Base-by-base conservation (phyloP, 176 grass and related monocot species). In the Carex pumila region DNA sequence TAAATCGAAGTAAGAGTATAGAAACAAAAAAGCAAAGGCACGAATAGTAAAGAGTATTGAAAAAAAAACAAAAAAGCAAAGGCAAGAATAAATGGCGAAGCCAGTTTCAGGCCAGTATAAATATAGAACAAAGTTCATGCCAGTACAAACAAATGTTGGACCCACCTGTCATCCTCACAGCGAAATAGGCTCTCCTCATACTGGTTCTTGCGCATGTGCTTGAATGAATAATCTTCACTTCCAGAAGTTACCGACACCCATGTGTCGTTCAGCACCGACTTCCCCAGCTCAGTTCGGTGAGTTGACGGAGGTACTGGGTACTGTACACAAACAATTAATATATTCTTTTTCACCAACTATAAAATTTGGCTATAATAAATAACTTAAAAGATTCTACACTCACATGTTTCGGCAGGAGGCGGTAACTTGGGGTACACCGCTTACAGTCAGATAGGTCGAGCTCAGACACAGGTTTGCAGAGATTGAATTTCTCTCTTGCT, bases 211-310 rank as follows among this genome's bases (percentile, higher is more conserved):
- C 96, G 87, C 96, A 99, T 99, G 56, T 99, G 96, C 86, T 99
- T 99, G 84, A 99, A 99, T 65, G 96, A 99, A 89, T 95, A 99
- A 87, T 99, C 96, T 72, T 99, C 96, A 80, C 96, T 99, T 90
- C 96, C 96, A 58, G 96, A 99, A 84, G 96, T 99, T 84, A 99
- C 96, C 14, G 96, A 99, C 49, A 99, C 96, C 96, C 96, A 99
- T 30, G 87, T 79, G 85, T 99, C 96, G 34, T 99, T 99, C 45
- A 99, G 85, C 63, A 99, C 87, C 17, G 88, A 88, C n/a, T 68
- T 87, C n/a, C 92, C 96, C 81, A 95, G 89, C 41, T 99, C 93
- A 31, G 93, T 95, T 76, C 79, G 86, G 50, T 99, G 87, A 88
- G 91, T 90, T 75, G 96, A 85, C 36, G 90, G 96, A 90, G 91